Conservation (phyloP, 768 basidiomycete species). For the Amanita molliuscula region DNA sequence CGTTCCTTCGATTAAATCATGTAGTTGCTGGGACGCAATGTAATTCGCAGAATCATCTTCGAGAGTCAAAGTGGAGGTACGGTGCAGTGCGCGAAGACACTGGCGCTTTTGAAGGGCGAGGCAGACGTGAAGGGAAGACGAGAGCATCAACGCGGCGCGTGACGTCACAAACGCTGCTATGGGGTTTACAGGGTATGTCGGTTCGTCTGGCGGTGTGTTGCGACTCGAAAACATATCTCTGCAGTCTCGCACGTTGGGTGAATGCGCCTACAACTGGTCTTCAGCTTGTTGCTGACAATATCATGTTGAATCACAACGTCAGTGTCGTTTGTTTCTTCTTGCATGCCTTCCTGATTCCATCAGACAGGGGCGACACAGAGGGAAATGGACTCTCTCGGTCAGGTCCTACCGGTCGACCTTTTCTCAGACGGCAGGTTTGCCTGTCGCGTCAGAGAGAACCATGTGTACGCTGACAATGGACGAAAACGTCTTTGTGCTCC, state of each 20-base stretch:
- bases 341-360: constrained; percentile 8
- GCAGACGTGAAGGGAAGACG: neutral
- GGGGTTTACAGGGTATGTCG: constrained; percentile 53
- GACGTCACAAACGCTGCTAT: constrained; percentile 21
- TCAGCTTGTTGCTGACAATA: constrained; percentile 59
- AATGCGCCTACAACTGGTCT: constrained; percentile 72
- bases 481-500: constrained; percentile 67
- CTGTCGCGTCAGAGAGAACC: constrained; percentile 47
- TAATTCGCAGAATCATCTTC: constrained; percentile 33
- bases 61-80: constrained; percentile 5
- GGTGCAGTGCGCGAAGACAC: constrained; percentile 10
- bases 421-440: constrained; percentile 39
- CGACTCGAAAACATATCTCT: constrained; percentile 6
- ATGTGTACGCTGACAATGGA: constrained; percentile 76
- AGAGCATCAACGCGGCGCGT: constrained; percentile 16
- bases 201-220: constrained; percentile 1
- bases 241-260: constrained; percentile 69
- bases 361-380: constrained; percentile 44
- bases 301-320: constrained; percentile 59
- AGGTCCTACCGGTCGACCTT: constrained; percentile 71
- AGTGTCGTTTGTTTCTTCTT: constrained; percentile 12
- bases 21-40: constrained; percentile 45
- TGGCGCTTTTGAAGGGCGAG: constrained; percentile 4
- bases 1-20: constrained; percentile 61
- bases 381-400: constrained; percentile 62